Evolutionary conservation across 371 early-diverging fungal species (phyloP), one percentile per base, ranked within the genome.

Genomic region (Capillidium rhysosporum): DNA sequence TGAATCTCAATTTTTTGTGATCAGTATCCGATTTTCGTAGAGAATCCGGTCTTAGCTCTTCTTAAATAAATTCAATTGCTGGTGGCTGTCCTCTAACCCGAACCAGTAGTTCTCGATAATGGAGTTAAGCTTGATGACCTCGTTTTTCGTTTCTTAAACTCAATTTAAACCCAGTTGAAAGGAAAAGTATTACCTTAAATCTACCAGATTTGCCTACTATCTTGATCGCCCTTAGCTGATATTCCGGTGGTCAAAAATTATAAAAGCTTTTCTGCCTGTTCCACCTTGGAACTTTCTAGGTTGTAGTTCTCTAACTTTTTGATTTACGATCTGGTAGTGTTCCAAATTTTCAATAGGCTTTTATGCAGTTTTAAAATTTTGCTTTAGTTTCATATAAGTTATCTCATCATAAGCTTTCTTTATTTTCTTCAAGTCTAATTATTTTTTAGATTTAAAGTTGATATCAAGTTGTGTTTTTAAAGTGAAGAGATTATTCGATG

Each of bases 161-260:
- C 46, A 56, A 57, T 20, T 56, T 46, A 46, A 26, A 18, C 1
- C 23, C n/a, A 1, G 16, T 10, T 9, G 4, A 34, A 34, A 34
- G 4, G 12, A 18, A 20, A 46, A 10, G 7, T 47, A 26, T 20
- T 60, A 74, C 82, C 70, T 61, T 85, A 83, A 8, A 97, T 63
- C 60, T 93, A 93, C 60, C 92, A 85, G 78, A 85, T 77, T 56
- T 90, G 95, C 0, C 96, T 93, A 59, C 80, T 86, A 56, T 93
- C 92, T 49, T 84, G 81, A 2, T 93, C 92, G 63, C 89, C 88
- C 51, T 82, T 76, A 0, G 88, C 80, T 1, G 94, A 73, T n/a
- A 95, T 67, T 30, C 98, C 98, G 0, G 95, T 95, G 0, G 89
- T 85, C 21, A 97, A 70, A 0, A 92, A 84, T 59, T 91, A 89